These are phyloP conservation scores for Colletotrichum musicola DNA, from an alignment of 2,329 filamentous ascomycete species.

Conservation along the genomic window DNA sequence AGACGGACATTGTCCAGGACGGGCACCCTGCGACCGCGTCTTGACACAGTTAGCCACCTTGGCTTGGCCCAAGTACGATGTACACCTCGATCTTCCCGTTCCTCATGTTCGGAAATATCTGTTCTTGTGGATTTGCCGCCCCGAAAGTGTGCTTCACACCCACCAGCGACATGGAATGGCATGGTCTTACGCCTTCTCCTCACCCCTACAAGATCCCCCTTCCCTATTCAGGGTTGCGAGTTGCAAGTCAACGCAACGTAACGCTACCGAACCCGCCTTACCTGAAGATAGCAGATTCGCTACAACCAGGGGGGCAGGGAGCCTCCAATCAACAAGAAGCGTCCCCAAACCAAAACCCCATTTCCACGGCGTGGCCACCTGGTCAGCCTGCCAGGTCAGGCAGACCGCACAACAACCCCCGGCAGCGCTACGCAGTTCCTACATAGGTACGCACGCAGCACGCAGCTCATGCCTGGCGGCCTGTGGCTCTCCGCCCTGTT, in stretches of 20 bases:
- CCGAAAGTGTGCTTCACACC: slow-evolving; percentile 15
- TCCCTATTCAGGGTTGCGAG: slow-evolving; percentile 16
- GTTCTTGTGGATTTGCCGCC: slow-evolving; percentile 1
- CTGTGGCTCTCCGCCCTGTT: slow-evolving; percentile 33
- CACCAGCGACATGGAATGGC: neutral
- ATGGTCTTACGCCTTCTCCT: neutral
- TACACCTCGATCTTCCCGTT: neutral
- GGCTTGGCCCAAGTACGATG: slow-evolving; percentile 19
- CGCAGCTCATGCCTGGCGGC: neutral
- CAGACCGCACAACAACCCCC: neutral
- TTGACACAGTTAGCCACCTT: slow-evolving; percentile 21
- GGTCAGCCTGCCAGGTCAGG: slow-evolving; percentile 20
- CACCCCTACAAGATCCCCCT: slow-evolving; percentile 3
- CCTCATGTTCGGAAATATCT: neutral
- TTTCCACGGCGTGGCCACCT: neutral
- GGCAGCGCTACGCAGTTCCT: neutral
- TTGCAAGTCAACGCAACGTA: slow-evolving; percentile 32
- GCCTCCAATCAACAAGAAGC: slow-evolving; percentile 10
- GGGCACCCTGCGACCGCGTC: slow-evolving; percentile 22
- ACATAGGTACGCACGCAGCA: too few species aligned
- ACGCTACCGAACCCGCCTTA: slow-evolving; percentile 27
- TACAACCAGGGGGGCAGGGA: neutral
- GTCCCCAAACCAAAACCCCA: slow-evolving; percentile 1
- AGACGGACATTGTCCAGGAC: slow-evolving; percentile 34
- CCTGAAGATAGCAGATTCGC: slow-evolving; percentile 31